Base-by-base conservation (phyloP, 2,329 filamentous ascomycete genomes). In the Plenodomus tracheiphilus region DNA sequence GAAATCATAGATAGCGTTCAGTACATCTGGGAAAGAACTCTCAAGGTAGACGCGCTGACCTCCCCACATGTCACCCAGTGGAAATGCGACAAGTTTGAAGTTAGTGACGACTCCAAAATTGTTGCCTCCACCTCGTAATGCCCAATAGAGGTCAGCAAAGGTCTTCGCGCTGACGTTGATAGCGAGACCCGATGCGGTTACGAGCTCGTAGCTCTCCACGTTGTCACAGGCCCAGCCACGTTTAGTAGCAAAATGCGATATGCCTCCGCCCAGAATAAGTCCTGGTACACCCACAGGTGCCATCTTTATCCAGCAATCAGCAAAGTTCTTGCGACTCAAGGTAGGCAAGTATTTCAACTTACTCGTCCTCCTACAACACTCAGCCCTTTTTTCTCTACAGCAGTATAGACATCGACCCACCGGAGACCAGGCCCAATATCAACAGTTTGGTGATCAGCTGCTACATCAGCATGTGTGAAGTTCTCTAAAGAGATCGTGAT, bases 401-500 rank as follows among this genome's bases (percentile, higher is more conserved):
- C 46, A 1, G 39, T 53, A 36, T 71, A 72, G 1, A 71, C 46
- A 2, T 52, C 46, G n/a, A 53, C 41, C 70, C 70, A 72, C 15
- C 49, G 50, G 16, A 59, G 54, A 1, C 70, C 70, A 1, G 67
- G 50, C 2, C 67, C 68, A 2, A 55, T 19, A n/a, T 53, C 49
- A 1, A 58, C 47, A 4, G 56, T 62, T n/a, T 54, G 48, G 22
- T 62, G 54, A 35, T 71, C 61, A 3, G 50, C 21, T 6, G 60
- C 55, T 9, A 72, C 51, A 72, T 51, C 41, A 5, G 7, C 13
- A 69, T 56, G 38, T 21, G 67, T 68, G 20, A 75, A 51, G 9
- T 51, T 48, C 17, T 64, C 64, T 34, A 79, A 57, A 34, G 74
- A 73, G 30, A 79, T 62, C 0, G 74, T 76, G 5, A 79, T 72